phyloP scores from a whole-genome alignment of 805 yeast species.

The Kuraishia capsulata region DNA sequence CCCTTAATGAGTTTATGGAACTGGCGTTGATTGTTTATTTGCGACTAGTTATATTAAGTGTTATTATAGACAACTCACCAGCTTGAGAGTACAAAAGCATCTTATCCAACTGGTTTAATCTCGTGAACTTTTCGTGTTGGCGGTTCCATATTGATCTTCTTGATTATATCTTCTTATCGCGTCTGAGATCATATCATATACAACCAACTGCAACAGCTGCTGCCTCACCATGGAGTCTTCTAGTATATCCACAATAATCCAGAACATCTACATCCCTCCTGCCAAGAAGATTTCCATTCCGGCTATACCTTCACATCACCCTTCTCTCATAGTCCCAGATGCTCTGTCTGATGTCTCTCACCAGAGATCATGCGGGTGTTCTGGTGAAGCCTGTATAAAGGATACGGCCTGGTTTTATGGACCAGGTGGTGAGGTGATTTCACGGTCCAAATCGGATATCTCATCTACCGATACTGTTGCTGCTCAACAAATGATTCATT shows the following conservation, averaged over 20 bases:
- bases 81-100: too few species aligned
- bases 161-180: too few species aligned
- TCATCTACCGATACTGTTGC: slow-evolving; percentile 19
- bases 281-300: slow-evolving; percentile 9
- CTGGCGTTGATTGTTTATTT: too few species aligned
- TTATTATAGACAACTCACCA: too few species aligned
- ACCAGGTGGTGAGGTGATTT: slow-evolving; percentile 23
- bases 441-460: slow-evolving; percentile 11
- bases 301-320: slow-evolving; percentile 22
- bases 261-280: slow-evolving; percentile 24
- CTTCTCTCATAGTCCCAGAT: slow-evolving; percentile 24
- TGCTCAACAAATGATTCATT: slow-evolving; percentile 16
- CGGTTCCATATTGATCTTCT: too few species aligned
- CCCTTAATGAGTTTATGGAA: too few species aligned
- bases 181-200: too few species aligned
- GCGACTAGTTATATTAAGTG: too few species aligned
- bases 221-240: slow-evolving; percentile 19
- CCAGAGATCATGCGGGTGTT: slow-evolving; percentile 22
- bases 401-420: slow-evolving; percentile 27
- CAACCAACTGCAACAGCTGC: too few species aligned
- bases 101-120: too few species aligned
- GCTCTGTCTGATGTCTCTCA: slow-evolving; percentile 16
- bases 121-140: too few species aligned
- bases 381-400: slow-evolving; percentile 21
- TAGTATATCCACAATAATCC: slow-evolving; percentile 18